Conservation (phyloP, 2,329 filamentous ascomycete species). For the Colletotrichum caudatum region DNA sequence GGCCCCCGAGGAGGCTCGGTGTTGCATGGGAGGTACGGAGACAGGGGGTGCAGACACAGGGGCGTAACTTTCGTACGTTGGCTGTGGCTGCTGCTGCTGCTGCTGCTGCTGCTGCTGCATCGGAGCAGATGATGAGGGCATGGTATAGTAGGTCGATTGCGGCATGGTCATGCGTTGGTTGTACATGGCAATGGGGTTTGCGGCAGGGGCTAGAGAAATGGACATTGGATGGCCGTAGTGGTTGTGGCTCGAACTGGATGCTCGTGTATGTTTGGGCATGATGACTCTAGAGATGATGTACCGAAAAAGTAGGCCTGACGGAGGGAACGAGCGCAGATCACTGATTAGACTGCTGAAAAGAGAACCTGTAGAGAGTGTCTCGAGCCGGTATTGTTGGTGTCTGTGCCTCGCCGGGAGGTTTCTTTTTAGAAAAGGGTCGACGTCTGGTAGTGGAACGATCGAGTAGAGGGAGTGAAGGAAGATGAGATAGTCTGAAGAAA, state of each 20-base stretch:
- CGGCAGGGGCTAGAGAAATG: conserved; percentile 55
- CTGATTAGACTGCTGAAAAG: conserved; percentile 34
- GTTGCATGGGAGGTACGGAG: conserved; percentile 54
- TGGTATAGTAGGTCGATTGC: conserved; percentile 54
- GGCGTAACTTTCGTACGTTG: conserved; percentile 56
- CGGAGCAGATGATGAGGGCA: conserved; percentile 51
- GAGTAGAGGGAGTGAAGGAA: conserved; percentile 29
- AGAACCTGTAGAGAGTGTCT: conserved; percentile 30
- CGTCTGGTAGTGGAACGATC: conserved; percentile 2
- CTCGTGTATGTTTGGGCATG: conserved; percentile 62
- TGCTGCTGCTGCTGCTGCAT: conserved; percentile 49
- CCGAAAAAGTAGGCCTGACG: conserved; percentile 40
- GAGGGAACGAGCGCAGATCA: conserved; percentile 38
- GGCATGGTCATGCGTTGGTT: conserved; percentile 56
- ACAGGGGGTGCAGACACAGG: conserved; percentile 49
- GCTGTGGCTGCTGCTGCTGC: conserved; percentile 38
- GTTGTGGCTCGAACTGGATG: conserved; percentile 53
- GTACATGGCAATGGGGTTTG: conserved; percentile 56
- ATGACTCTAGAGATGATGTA: conserved; percentile 44
- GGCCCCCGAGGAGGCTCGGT: conserved; percentile 71
- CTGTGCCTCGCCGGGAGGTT: conserved; percentile 42
- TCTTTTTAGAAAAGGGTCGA: conserved; percentile 11
- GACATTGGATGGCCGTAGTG: conserved; percentile 53
- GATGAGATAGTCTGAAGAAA: conserved; percentile 25
- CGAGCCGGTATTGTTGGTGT: conserved; percentile 6